Conservation (phyloP, 2,329 filamentous ascomycete species). For the Huntiella abstrusa region DNA sequence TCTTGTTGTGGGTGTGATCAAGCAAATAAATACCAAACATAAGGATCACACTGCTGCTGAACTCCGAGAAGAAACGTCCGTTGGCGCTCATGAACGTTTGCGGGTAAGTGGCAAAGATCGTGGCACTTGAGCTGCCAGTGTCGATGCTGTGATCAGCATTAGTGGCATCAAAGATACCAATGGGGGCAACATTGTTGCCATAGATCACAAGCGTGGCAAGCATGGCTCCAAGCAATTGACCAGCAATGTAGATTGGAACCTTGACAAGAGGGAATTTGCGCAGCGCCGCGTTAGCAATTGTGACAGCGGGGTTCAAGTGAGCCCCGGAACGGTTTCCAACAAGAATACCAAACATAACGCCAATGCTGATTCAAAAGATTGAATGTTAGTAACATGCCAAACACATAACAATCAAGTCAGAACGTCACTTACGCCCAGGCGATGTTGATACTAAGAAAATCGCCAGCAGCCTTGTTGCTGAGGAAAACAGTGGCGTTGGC, state of each 20-base stretch:
- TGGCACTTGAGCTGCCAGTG: conserved; percentile 40
- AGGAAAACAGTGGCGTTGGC: conserved; percentile 51
- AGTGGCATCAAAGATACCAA: conserved; percentile 44
- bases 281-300: conserved; percentile 48
- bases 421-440: conserved; percentile 26
- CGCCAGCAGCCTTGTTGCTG: conserved; percentile 28
- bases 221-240: conserved; percentile 51
- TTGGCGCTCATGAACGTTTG: conserved; percentile 47
- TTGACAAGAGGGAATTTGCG: conserved; percentile 50
- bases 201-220: conserved; percentile 40
- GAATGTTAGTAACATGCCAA: conserved; percentile 2
- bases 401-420: neutral
- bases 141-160: conserved; percentile 40
- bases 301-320: conserved; percentile 54
- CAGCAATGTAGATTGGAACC: conserved; percentile 45
- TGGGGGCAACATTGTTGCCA: conserved; percentile 44
- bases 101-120: conserved; percentile 58
- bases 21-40: conserved; percentile 57
- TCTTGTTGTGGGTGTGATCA: conserved; percentile 33
- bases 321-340: conserved; percentile 45
- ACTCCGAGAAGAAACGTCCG: conserved; percentile 53
- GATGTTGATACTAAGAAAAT: conserved; percentile 31
- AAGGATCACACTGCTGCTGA: conserved; percentile 46
- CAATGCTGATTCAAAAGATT: conserved; percentile 25
- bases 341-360: conserved; percentile 52